phyloP scores from a whole-genome alignment of 257 asterid species.

The Eucommia ulmoides region DNA sequence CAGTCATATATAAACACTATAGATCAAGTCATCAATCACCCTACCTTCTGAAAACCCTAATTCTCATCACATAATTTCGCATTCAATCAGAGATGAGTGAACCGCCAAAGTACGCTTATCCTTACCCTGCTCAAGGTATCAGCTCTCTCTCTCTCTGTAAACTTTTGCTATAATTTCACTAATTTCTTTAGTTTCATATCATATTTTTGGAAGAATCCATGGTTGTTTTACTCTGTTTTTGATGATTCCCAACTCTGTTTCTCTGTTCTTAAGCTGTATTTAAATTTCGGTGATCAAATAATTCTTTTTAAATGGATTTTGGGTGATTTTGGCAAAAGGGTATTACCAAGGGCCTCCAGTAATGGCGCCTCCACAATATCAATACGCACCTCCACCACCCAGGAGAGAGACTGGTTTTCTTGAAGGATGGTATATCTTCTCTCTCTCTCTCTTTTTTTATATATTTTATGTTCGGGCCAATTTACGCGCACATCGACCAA shows the following conservation, averaged over 20 bases:
- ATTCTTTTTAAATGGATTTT: too few species aligned
- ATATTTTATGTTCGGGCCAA: neutral
- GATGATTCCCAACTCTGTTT: too few species aligned
- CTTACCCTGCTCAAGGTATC: neutral
- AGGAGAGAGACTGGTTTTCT: neutral
- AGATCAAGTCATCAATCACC: too few species aligned
- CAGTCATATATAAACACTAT: too few species aligned
- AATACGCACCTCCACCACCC: neutral
- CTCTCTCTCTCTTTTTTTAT: neutral
- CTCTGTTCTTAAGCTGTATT: too few species aligned
- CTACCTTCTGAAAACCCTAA: neutral
- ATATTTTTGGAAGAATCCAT: too few species aligned
- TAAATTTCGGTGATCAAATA: too few species aligned
- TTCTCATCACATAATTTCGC: neutral
- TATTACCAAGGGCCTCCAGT: slow-evolving; percentile 1
- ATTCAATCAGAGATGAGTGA: neutral
- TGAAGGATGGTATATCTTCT: slow-evolving; percentile 1
- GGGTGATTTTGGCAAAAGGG: too few species aligned
- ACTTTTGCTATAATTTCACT: neutral
- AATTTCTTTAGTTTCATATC: too few species aligned
- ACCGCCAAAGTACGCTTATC: slow-evolving; percentile 1
- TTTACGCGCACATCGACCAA: too few species aligned
- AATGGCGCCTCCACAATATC: slow-evolving; percentile 1
- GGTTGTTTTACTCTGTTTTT: too few species aligned
- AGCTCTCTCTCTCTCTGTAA: neutral